phyloP scores from a whole-genome alignment of 139 green algal genomes.

The Medakamo hakoo region DNA sequence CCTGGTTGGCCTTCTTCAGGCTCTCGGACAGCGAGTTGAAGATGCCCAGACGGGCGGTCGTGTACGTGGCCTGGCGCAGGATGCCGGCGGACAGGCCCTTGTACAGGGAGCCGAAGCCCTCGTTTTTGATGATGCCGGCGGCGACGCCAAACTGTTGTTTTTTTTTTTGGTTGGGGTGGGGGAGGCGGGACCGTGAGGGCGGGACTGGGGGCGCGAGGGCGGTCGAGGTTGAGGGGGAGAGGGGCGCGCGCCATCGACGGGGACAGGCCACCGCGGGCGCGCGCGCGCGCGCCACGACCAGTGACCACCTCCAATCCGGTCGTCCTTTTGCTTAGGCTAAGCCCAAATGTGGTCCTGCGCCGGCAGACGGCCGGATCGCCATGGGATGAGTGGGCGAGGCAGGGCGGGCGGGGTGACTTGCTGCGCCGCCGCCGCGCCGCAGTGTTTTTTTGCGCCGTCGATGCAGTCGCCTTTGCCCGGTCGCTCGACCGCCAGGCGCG shows the following conservation, averaged over 20 bases:
- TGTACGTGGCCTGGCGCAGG: constrained; percentile 96
- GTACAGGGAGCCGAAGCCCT: constrained; percentile 71
- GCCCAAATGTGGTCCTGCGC: no score
- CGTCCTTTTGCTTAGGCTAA: no score
- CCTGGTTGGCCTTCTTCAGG: constrained; percentile 36
- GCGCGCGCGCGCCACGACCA: no score
- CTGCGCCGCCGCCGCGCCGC: no score
- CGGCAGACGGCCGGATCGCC: no score
- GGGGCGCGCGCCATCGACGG: background rate
- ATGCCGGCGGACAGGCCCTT: constrained; percentile 88
- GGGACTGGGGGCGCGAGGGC: background rate
- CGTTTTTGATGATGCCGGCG: constrained; percentile 37
- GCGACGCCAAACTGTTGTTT: constrained; percentile 54
- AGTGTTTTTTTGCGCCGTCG: background rate
- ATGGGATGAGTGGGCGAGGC: no score
- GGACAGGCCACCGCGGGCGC: no score
- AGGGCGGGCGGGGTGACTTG: no score
- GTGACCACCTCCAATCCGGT: no score
- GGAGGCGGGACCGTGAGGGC: background rate
- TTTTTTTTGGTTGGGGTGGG: background rate
- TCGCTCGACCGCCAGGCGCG: no score
- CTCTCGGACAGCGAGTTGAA: constrained; percentile 55
- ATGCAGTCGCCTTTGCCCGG: background rate
- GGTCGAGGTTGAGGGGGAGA: background rate
- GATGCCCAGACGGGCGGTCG: constrained; percentile 87